Evolutionary conservation across 2,329 filamentous ascomycete species (phyloP).

Genomic region (Exophiala oligosperma): DNA sequence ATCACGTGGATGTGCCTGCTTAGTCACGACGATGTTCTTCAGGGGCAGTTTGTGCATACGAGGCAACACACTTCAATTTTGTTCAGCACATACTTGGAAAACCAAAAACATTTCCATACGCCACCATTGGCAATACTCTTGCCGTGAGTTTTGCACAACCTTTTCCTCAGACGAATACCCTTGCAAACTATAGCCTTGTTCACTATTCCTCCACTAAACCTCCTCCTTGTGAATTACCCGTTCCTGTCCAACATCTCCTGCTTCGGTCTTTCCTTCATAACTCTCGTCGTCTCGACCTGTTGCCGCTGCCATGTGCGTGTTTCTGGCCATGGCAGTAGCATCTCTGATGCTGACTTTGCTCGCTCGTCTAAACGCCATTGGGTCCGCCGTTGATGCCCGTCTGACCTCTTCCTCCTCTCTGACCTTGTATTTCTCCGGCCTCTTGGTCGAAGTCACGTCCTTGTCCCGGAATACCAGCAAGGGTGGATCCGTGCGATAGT

Average conservation of each 20-base stretch:
- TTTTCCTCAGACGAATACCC: too few relatives aligned
- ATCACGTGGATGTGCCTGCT: too few relatives aligned
- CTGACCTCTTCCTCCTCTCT: slow-evolving; percentile 43
- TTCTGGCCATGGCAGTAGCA: neutral
- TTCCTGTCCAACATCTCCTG: slow-evolving; percentile 7
- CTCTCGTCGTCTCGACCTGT: neutral
- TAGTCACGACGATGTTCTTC: too few relatives aligned
- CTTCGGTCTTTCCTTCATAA: slow-evolving; percentile 7
- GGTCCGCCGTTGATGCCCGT: slow-evolving; percentile 25
- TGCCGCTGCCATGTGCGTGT: neutral
- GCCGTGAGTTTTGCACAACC: too few relatives aligned
- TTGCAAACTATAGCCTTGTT: too few relatives aligned
- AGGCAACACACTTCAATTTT: too few relatives aligned
- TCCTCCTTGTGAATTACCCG: slow-evolving; percentile 8
- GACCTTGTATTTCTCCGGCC: slow-evolving; percentile 51
- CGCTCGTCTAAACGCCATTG: slow-evolving; percentile 12
- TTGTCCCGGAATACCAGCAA: slow-evolving; percentile 51
- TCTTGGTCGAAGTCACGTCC: slow-evolving; percentile 46
- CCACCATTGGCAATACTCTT: too few relatives aligned
- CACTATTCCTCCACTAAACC: neutral
- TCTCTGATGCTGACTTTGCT: slow-evolving; percentile 10
- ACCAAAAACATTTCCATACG: too few relatives aligned
- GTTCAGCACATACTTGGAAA: too few relatives aligned
- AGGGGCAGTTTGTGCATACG: too few relatives aligned
- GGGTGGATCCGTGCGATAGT: slow-evolving; percentile 39